phyloP scores from a whole-genome alignment of 1,139 yeast genomes.

The Geotrichum histeridarum region DNA sequence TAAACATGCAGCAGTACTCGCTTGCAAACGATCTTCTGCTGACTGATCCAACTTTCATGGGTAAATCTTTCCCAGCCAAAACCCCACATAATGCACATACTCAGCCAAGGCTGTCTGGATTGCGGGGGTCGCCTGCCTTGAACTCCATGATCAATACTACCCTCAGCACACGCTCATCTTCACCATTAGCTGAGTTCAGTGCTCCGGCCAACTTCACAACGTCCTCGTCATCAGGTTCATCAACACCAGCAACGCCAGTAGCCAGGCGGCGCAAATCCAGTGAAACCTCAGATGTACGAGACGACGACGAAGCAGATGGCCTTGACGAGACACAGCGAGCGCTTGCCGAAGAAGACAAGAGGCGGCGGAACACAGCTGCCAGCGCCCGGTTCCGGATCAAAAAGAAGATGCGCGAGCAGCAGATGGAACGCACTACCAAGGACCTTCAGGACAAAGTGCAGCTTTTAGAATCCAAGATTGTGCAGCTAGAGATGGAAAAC shows the following conservation, averaged over 20 bases:
- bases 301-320: neutral
- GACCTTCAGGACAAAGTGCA: slow-evolving; percentile 59
- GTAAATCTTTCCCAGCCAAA: neutral
- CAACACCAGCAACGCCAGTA: neutral
- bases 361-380: slow-evolving; percentile 75
- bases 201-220: slow-evolving; percentile 2
- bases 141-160: slow-evolving; percentile 15
- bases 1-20: slow-evolving; percentile 27
- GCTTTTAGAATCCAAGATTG: slow-evolving; percentile 55
- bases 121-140: slow-evolving; percentile 16
- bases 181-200: slow-evolving; percentile 1
- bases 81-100: slow-evolving; percentile 1
- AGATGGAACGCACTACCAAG: slow-evolving; percentile 64
- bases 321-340: slow-evolving; percentile 22
- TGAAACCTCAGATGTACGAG: neutral
- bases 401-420: slow-evolving; percentile 78
- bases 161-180: neutral
- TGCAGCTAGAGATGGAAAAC: slow-evolving; percentile 79
- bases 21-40: slow-evolving; percentile 21
- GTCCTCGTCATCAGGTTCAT: neutral
- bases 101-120: slow-evolving; percentile 14
- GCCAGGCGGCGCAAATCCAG: slow-evolving; percentile 8
- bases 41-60: neutral
- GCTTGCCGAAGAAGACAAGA: slow-evolving; percentile 53
- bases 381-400: slow-evolving; percentile 74